Evolutionary conservation across 257 asterid species (phyloP).

Genomic region (Scutellaria minor): DNA sequence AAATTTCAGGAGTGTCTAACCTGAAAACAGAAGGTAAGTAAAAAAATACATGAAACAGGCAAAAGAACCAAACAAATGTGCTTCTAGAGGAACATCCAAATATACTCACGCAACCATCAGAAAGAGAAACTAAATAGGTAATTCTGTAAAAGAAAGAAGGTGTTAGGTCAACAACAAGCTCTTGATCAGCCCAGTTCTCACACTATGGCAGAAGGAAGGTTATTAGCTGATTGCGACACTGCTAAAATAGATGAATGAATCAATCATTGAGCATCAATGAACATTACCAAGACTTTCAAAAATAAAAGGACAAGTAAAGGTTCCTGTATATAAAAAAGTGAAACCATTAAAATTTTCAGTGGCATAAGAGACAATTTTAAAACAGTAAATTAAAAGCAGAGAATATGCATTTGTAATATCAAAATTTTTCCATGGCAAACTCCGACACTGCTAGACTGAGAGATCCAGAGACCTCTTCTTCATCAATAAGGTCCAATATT

Average conservation of each 20-base stretch:
- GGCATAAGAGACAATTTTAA: not conserved
- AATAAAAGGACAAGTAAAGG: not conserved
- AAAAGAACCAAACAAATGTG: not conserved
- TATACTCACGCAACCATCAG: constrained; percentile 1
- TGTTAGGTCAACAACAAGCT: constrained; percentile 21
- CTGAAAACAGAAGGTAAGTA: not conserved
- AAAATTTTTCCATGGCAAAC: constrained; percentile 13
- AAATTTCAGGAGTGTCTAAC: constrained; percentile 19
- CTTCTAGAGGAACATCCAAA: constrained; percentile 11
- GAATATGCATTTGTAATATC: constrained; percentile 11
- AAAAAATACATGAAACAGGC: not conserved
- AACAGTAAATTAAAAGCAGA: constrained; percentile 10
- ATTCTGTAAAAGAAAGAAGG: constrained; percentile 21
- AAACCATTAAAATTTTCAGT: not conserved
- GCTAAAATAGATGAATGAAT: not conserved
- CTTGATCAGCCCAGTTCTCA: constrained; percentile 8
- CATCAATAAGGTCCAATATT: not conserved
- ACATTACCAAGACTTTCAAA: constrained; percentile 1
- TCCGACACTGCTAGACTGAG: not conserved
- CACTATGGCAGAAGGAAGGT: constrained; percentile 19
- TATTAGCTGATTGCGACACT: not conserved
- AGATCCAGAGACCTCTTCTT: constrained; percentile 11
- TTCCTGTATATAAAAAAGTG: not conserved
- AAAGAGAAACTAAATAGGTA: constrained; percentile 1
- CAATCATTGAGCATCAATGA: constrained; percentile 10